Evolutionary conservation across 805 yeast species (phyloP).

Genomic region (Candida suzukii): DNA sequence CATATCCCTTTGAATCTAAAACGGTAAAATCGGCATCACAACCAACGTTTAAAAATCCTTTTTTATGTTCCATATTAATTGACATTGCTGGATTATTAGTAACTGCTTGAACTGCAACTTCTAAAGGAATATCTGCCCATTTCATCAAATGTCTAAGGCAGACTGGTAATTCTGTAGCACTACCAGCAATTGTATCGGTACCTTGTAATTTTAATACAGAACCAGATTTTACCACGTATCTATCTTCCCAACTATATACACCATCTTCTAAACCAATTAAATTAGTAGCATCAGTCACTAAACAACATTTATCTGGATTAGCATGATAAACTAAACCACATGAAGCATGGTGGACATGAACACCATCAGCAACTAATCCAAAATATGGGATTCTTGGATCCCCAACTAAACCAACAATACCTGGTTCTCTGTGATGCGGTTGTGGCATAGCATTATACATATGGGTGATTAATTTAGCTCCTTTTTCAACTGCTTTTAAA

Average conservation of each 20-base stretch:
- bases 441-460: constrained; percentile 56
- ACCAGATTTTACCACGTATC: constrained; percentile 42
- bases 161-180: constrained; percentile 47
- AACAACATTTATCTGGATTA: constrained; percentile 44
- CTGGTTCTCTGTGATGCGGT: constrained; percentile 53
- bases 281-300: constrained; percentile 56
- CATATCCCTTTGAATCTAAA: constrained; percentile 34
- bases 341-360: constrained; percentile 52
- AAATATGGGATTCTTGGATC: constrained; percentile 35
- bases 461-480: constrained; percentile 56
- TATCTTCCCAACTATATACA: constrained; percentile 43
- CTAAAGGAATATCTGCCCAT: constrained; percentile 42
- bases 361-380: constrained; percentile 52
- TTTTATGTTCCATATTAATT: constrained; percentile 32
- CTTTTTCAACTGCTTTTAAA: constrained; percentile 37
- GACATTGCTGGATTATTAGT: constrained; percentile 50
- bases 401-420: constrained; percentile 43
- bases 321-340: constrained; percentile 42
- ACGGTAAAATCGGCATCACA: constrained; percentile 53
- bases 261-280: constrained; percentile 53
- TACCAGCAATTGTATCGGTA: constrained; percentile 54
- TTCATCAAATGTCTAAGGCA: constrained; percentile 42
- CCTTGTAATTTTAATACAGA: constrained; percentile 39
- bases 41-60: constrained; percentile 45
- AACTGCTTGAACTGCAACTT: constrained; percentile 48